These are phyloP conservation scores for Aspergillus sp. DNA, from an alignment of 2,329 filamentous ascomycete species.

Conservation along the genomic window DNA sequence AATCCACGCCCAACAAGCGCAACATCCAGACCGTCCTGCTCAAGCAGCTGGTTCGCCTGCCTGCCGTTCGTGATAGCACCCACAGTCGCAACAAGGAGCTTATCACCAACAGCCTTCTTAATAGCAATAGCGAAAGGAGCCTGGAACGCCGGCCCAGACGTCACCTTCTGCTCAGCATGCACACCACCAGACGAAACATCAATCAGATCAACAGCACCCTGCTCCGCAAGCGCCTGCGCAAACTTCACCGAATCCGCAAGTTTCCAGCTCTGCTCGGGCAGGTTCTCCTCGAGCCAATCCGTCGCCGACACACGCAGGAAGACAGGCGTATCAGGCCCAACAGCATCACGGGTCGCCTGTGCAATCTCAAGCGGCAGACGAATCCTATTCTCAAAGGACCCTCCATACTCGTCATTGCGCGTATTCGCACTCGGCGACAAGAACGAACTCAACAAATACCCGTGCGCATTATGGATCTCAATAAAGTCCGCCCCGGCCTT, in stretches of 20 bases:
- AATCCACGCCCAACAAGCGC: conserved; percentile 74
- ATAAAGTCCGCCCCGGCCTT: conserved; percentile 73
- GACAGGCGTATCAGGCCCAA: conserved; percentile 68
- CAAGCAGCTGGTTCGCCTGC: conserved; percentile 63
- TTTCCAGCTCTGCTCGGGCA: conserved; percentile 64
- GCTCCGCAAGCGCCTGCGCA: conserved; percentile 42
- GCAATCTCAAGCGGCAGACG: conserved; percentile 68
- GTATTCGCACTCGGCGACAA: conserved; percentile 68
- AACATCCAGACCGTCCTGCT: conserved; percentile 61
- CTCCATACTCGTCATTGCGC: conserved; percentile 58
- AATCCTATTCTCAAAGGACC: conserved; percentile 62
- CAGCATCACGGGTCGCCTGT: conserved; percentile 59
- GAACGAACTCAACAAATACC: conserved; percentile 72
- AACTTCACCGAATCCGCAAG: conserved; percentile 60
- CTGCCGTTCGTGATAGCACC: conserved; percentile 70
- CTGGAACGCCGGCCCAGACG: conserved; percentile 66
- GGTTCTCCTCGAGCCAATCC: conserved; percentile 69
- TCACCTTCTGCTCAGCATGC: conserved; percentile 49
- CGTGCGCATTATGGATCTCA: conserved; percentile 78
- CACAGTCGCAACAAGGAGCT: conserved; percentile 70
- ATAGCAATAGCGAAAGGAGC: conserved; percentile 69
- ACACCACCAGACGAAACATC: conserved; percentile 50
- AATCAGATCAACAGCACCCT: conserved; percentile 44
- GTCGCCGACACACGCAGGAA: conserved; percentile 72
- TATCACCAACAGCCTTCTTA: conserved; percentile 71